These are phyloP conservation scores for Annulohypoxylon truncatum DNA, from an alignment of 2,329 filamentous ascomycete genomes.

Conservation along the genomic window DNA sequence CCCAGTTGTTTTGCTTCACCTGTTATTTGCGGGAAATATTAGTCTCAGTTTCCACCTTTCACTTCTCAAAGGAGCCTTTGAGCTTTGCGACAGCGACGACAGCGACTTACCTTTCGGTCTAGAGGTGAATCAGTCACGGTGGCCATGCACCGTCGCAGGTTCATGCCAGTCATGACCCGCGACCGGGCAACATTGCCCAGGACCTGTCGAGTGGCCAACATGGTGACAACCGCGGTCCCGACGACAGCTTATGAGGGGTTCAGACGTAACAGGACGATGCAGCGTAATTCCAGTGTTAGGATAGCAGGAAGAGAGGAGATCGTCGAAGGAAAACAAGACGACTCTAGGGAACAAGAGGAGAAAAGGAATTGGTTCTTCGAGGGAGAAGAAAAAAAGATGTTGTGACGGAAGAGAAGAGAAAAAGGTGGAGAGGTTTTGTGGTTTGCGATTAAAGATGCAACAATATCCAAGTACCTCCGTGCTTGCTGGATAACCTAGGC, in stretches of 20 bases:
- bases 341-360: slow-evolving; percentile 49
- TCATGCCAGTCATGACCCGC: slow-evolving; percentile 66
- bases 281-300: slow-evolving; percentile 50
- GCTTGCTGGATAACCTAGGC: slow-evolving; percentile 18
- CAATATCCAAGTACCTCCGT: background rate
- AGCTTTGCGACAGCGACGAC: slow-evolving; percentile 3
- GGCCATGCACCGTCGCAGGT: slow-evolving; percentile 77
- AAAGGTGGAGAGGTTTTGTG: slow-evolving; percentile 54
- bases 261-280: slow-evolving; percentile 35
- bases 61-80: background rate
- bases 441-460: slow-evolving; percentile 50
- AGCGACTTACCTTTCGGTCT: slow-evolving; percentile 79
- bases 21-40: slow-evolving; percentile 51
- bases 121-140: slow-evolving; percentile 88
- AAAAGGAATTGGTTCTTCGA: slow-evolving; percentile 39
- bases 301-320: slow-evolving; percentile 45
- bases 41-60: slow-evolving; percentile 29
- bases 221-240: slow-evolving; percentile 58
- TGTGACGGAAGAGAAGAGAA: slow-evolving; percentile 43
- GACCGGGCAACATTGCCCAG: slow-evolving; percentile 72
- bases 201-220: slow-evolving; percentile 79
- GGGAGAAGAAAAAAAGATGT: slow-evolving; percentile 44
- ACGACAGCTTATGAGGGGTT: slow-evolving; percentile 40
- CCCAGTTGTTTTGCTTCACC: slow-evolving; percentile 96
- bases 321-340: slow-evolving; percentile 45